Base-by-base conservation (phyloP, 1,284 basidiomycete species). In the Neolentinus lepideus region DNA sequence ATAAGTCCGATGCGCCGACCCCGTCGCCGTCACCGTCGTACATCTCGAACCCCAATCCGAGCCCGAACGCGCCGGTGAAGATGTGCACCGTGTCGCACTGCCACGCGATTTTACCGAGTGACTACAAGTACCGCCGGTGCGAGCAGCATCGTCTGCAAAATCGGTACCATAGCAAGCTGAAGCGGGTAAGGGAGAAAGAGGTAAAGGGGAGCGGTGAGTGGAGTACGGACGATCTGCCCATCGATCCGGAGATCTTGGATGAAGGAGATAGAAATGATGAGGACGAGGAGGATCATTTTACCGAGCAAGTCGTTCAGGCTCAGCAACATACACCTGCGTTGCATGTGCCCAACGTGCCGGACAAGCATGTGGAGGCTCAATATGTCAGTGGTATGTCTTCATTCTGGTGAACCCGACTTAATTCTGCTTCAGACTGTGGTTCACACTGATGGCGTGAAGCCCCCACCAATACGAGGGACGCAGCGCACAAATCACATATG, bases 71-170 rank as follows among this genome's bases (percentile, higher is more conserved):
- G 19, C 69, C 75, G 2, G 61, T 67, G 16, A 75, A 76, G 25
- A 79, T 81, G 76, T 81, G 79, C 60, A 80, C 78, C 2, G 79
- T 83, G 21, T 80, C 78, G 35, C 79, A 81, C 59, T 81, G 80
- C 57, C 78, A 79, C 59, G 72, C 72, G 53, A 67, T 81, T 46
- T 70, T 81, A 1, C 75, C 77, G 0, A 70, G 71, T 0, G 64
- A 69, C 38, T 80, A 80, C 63, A 66, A 70, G 27, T 81, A 69
- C 66, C 76, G 78, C 46, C 75, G 78, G 24, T 83, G 80, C 63
- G 79, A 80, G 59, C 73, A 75, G 54, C 80, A 82, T 57, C 72
- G 79, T 2, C 61, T 76, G 29, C 79, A 81, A 64, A 81, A 81
- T 59, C 69, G 79, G 46, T 72, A 76, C 58, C 79, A 81, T 58